phyloP scores from a whole-genome alignment of 441 rosid genomes.

The Lepidium campestre region DNA sequence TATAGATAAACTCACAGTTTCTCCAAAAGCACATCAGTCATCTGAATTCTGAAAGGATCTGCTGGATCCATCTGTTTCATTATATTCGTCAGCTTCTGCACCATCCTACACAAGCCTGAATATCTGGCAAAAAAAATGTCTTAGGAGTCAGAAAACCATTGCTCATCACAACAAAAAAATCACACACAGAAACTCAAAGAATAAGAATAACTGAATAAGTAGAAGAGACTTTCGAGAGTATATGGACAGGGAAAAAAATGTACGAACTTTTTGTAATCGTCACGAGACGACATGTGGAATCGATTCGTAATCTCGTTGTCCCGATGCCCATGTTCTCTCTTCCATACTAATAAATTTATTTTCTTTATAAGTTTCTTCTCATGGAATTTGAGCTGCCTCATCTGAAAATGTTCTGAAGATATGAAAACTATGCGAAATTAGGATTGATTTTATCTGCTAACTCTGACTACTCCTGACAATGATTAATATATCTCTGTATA shows the following conservation, averaged over 20 bases:
- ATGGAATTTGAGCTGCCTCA: slow-evolving; percentile 71
- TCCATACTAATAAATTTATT: slow-evolving; percentile 73
- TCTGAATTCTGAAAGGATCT: slow-evolving; percentile 73
- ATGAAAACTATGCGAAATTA: neutral
- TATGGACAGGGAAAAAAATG: neutral
- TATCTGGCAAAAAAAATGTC: slow-evolving; percentile 37
- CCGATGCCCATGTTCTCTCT: slow-evolving; percentile 71
- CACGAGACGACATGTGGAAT: slow-evolving; percentile 64
- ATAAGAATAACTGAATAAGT: neutral
- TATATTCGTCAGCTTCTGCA: slow-evolving; percentile 70
- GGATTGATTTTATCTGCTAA: neutral
- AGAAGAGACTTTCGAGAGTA: neutral
- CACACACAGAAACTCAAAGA: neutral
- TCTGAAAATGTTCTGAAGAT: slow-evolving; percentile 12
- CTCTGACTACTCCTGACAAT: no score
- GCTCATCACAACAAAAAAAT: neutral
- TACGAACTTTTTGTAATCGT: slow-evolving; percentile 82
- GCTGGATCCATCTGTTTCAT: slow-evolving; percentile 81
- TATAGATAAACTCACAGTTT: slow-evolving; percentile 56
- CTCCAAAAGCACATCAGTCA: slow-evolving; percentile 77
- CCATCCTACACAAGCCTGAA: slow-evolving; percentile 72
- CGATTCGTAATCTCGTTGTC: slow-evolving; percentile 60
- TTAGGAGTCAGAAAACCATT: neutral
- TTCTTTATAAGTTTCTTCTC: slow-evolving; percentile 78
- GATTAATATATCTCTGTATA: neutral